Evolutionary conservation across 164 flowering plant species (phyloP).

Genomic region (Liriodendron chinense): DNA sequence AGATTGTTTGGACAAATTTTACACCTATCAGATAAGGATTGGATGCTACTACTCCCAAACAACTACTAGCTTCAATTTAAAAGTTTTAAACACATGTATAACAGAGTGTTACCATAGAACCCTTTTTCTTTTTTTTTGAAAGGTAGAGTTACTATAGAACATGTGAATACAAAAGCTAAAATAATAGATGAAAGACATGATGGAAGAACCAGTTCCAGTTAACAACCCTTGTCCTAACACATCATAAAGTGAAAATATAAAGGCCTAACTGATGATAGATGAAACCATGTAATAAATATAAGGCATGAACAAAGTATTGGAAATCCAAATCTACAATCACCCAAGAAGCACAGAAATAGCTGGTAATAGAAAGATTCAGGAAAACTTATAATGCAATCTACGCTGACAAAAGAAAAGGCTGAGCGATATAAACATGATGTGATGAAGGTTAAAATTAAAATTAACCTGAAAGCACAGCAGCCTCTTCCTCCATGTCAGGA

Average conservation of each 20-base stretch:
- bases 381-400: background rate
- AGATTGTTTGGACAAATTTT: background rate
- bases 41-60: background rate
- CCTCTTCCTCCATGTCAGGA: conserved; percentile 50
- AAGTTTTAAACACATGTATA: too few species aligned
- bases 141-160: too few species aligned
- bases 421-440: background rate
- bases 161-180: too few species aligned
- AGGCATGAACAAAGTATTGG: background rate
- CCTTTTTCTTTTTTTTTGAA: too few species aligned
- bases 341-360: background rate
- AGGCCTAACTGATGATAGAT: background rate
- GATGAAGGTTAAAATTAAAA: background rate
- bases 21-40: background rate
- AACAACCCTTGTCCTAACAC: too few species aligned
- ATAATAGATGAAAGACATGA: too few species aligned
- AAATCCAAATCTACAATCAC: background rate
- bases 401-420: background rate
- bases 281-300: background rate
- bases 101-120: too few species aligned
- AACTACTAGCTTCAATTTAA: background rate
- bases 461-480: conserved; percentile 56
- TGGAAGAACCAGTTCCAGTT: too few species aligned
- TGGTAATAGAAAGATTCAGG: background rate
- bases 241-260: background rate